Base-by-base conservation (phyloP, 2,329 filamentous ascomycete genomes). In the Aspergillus piperis region DNA sequence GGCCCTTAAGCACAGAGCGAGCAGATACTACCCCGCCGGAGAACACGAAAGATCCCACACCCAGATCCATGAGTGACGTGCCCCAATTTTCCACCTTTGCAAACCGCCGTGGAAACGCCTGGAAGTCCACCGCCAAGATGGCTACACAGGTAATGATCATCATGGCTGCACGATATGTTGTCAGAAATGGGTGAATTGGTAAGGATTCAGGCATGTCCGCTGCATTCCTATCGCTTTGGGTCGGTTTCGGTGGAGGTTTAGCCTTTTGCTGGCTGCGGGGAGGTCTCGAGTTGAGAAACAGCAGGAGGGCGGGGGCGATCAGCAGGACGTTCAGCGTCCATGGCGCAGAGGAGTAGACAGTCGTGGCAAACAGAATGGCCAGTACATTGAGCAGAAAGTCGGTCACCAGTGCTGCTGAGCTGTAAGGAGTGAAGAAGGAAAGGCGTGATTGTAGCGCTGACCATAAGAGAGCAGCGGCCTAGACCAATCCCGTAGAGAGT, bases 11-110 rank as follows among this genome's bases (percentile, higher is more conserved):
- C 11, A 92, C 83, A 1, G 91, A 87, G 17, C 94, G 85, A 13
- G 93, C 92, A 39, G 91, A 92, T n/a, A 98, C 92, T 36, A 97
- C 81, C 21, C 95, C 95, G 15, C 90, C 90, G 2, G 92, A 92
- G 77, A 96, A 99, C 69, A 99, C 95, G 78, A 99, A 99, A 11
- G 93, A 96, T 27, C 95, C 95, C 51, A 99, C 95, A 52, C 95
- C 95, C 70, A 98, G 83, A 74, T 99, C 95, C 95, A 99, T 99
- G 63, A 99, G 80, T n/a, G 94, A 98, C 1, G 94, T 97, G 57
- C 95, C 95, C 92, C 95, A 99, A n/a, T 91, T 97, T 78, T 99
- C 95, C 2, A 96, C 95, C 80, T 99, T 99, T 59, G 92, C 95
- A 74, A 98, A 98, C 32, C 95, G 89, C 27, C 95, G 87, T 2